phyloP scores from a whole-genome alignment of 495 filamentous ascomycete species.

The Cercophora sp. region DNA sequence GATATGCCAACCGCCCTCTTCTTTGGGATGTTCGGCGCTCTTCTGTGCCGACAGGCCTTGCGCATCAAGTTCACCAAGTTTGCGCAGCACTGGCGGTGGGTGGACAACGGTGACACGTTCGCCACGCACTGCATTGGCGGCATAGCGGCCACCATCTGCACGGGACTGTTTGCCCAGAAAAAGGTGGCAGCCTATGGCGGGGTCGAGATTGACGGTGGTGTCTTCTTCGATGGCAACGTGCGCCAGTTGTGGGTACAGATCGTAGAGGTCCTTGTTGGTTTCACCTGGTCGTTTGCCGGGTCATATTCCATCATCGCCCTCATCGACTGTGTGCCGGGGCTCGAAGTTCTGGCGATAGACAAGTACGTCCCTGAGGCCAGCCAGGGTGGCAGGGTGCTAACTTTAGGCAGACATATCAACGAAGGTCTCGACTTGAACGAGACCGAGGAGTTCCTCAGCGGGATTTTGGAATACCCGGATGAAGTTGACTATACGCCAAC shows the following conservation, averaged over 20 bases:
- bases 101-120: constrained; percentile 80
- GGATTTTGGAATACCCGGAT: constrained; percentile 22
- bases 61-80: constrained; percentile 76
- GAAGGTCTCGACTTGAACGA: constrained; percentile 26
- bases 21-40: constrained; percentile 76
- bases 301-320: constrained; percentile 24
- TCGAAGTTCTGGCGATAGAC: constrained; percentile 28
- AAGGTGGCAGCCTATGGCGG: constrained; percentile 27
- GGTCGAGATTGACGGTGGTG: constrained; percentile 22
- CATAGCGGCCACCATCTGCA: constrained; percentile 69
- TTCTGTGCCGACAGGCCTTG: constrained; percentile 86
- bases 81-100: constrained; percentile 33
- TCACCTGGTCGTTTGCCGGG: constrained; percentile 25
- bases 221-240: constrained; percentile 24
- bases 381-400: too few relatives aligned
- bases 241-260: constrained; percentile 25
- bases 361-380: too few relatives aligned
- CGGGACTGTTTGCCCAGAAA: constrained; percentile 65
- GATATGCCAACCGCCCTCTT: constrained; percentile 81
- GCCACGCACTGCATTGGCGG: constrained; percentile 75
- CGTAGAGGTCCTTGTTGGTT: constrained; percentile 23
- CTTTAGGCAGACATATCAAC: constrained; percentile 20
- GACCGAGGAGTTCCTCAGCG: constrained; percentile 22
- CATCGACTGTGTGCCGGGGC: constrained; percentile 26
- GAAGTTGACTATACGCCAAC: constrained; percentile 23